These are phyloP conservation scores for Colletotrichum musae DNA, from an alignment of 2,329 filamentous ascomycete species.

Conservation along the genomic window DNA sequence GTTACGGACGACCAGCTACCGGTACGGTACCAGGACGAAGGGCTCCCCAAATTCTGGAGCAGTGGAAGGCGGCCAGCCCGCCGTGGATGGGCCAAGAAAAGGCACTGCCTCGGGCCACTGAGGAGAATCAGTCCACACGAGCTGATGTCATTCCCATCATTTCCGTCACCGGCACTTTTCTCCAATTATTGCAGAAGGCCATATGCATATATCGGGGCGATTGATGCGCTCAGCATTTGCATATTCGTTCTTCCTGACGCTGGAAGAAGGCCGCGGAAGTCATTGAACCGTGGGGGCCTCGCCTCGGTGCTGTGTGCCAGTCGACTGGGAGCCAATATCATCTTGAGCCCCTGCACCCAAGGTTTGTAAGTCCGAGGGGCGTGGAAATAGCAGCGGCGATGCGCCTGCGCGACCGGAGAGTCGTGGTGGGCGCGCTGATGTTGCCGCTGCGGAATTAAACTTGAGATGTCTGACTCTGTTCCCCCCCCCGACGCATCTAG, in stretches of 20 bases:
- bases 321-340: background rate
- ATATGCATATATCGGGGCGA: slow-evolving; percentile 11
- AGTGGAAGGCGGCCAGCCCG: slow-evolving; percentile 5
- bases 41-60: slow-evolving; percentile 1
- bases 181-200: slow-evolving; percentile 16
- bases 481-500: slow-evolving; percentile 17
- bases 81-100: slow-evolving; percentile 7
- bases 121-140: slow-evolving; percentile 32
- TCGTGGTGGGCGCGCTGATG: background rate
- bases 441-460: slow-evolving; percentile 12
- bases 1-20: slow-evolving; percentile 5
- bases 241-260: background rate
- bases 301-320: too few species aligned
- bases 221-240: slow-evolving; percentile 1
- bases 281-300: too few species aligned
- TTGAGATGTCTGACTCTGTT: background rate
- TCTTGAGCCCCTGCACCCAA: slow-evolving; percentile 13
- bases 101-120: slow-evolving; percentile 20
- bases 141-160: slow-evolving; percentile 39
- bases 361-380: background rate
- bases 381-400: slow-evolving; percentile 17
- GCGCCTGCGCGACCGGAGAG: slow-evolving; percentile 13
- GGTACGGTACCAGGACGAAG: slow-evolving; percentile 23
- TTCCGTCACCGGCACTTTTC: slow-evolving; percentile 26
- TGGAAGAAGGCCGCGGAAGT: too few species aligned